phyloP scores from a whole-genome alignment of 192 early-diverging fungal species.

The Phlyctochytrium arcticum region DNA sequence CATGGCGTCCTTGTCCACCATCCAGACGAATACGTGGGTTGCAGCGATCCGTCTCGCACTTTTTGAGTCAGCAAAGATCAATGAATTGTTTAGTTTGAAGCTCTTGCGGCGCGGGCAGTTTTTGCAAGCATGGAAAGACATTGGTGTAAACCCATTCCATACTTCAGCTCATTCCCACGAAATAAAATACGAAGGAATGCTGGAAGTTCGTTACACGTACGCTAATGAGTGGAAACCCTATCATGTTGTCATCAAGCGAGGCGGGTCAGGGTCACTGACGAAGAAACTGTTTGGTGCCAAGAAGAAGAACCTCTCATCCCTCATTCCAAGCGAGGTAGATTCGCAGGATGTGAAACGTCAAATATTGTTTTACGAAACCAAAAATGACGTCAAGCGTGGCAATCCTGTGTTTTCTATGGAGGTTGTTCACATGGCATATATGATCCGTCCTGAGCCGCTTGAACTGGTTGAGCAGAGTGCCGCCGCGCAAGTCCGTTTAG shows the following conservation, averaged over 20 bases:
- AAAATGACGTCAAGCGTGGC: slow-evolving; percentile 30
- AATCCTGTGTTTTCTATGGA: slow-evolving; percentile 30
- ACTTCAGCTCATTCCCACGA: slow-evolving; percentile 19
- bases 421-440: slow-evolving; percentile 1
- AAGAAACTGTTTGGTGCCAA: slow-evolving; percentile 34
- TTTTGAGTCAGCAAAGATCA: slow-evolving; percentile 35
- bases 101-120: slow-evolving; percentile 24
- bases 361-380: slow-evolving; percentile 37
- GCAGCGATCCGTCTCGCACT: slow-evolving; percentile 38
- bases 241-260: slow-evolving; percentile 33
- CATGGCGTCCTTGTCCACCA: slow-evolving; percentile 33
- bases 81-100: slow-evolving; percentile 32
- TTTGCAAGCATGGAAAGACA: slow-evolving; percentile 25
- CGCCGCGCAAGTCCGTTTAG: slow-evolving; percentile 8
- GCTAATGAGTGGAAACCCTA: slow-evolving; percentile 28
- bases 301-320: slow-evolving; percentile 12
- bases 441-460: slow-evolving; percentile 16
- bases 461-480: slow-evolving; percentile 3
- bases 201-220: slow-evolving; percentile 33
- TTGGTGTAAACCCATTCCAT: slow-evolving; percentile 26
- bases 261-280: neutral
- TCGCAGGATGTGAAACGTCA: slow-evolving; percentile 10
- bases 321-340: slow-evolving; percentile 1
- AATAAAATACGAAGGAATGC: slow-evolving; percentile 31
- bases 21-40: slow-evolving; percentile 39